Evolutionary conservation across 73 alveolate genomes (phyloP).

Genomic region (Paramecium sonneborni): DNA sequence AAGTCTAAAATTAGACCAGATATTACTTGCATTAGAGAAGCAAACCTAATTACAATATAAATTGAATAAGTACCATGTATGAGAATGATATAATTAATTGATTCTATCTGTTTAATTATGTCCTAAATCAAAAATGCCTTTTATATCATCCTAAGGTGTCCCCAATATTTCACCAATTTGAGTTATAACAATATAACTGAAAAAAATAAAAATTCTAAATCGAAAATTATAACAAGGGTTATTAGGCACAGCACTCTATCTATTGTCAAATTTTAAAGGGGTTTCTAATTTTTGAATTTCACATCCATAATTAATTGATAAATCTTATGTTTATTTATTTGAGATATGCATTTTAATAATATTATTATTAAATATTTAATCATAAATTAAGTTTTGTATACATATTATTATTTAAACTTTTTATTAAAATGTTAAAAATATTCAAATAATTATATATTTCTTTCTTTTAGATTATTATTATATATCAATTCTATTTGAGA

Average conservation of each 20-base stretch:
- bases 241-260: slow-evolving; percentile 12
- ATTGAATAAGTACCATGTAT: background rate
- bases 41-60: slow-evolving; percentile 17
- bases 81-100: background rate
- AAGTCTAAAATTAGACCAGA: slow-evolving; percentile 38
- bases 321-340: slow-evolving; percentile 12
- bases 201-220: slow-evolving; percentile 26
- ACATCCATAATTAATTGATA: background rate
- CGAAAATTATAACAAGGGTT: slow-evolving; percentile 47
- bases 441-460: background rate
- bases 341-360: slow-evolving; percentile 39
- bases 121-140: slow-evolving; percentile 13
- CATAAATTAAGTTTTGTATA: background rate
- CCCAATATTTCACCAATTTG: slow-evolving; percentile 29
- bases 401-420: background rate
- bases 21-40: background rate
- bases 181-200: slow-evolving; percentile 30
- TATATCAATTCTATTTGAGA: too few relatives aligned
- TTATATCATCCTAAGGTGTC: slow-evolving; percentile 36
- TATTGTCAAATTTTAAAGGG: slow-evolving; percentile 11
- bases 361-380: background rate
- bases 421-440: background rate
- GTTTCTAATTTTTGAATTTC: background rate
- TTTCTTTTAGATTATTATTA: background rate
- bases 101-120: background rate